Evolutionary conservation across 73 alveolate species (phyloP).

Genomic region (Paramecium pentaurelia): DNA sequence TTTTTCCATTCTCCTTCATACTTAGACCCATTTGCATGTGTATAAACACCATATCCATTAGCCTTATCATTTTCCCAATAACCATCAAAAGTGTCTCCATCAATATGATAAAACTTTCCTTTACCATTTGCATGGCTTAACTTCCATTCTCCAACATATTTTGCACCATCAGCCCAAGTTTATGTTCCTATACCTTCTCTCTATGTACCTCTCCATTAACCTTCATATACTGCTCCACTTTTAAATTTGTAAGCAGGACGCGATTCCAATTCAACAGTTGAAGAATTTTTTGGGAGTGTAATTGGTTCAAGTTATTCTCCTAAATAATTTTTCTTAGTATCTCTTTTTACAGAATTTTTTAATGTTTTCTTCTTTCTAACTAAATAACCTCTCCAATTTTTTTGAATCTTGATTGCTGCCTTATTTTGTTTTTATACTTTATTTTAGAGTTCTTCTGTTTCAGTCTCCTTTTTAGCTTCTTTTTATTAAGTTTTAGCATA

Average conservation of each 20-base stretch:
- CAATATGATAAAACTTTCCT: slow-evolving; percentile 66
- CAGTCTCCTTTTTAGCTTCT: slow-evolving; percentile 4
- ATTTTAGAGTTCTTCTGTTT: neutral
- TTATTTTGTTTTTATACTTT: neutral
- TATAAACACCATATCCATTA: slow-evolving; percentile 68
- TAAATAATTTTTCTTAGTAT: neutral
- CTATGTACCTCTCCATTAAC: slow-evolving; percentile 69
- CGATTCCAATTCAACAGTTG: slow-evolving; percentile 61
- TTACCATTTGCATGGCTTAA: slow-evolving; percentile 65
- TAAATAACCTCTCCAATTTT: neutral
- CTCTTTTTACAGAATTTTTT: neutral
- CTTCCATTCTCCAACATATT: slow-evolving; percentile 68
- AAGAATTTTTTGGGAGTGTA: neutral
- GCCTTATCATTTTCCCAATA: slow-evolving; percentile 71
- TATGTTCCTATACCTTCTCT: slow-evolving; percentile 72
- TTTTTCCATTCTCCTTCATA: slow-evolving; percentile 72
- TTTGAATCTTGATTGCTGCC: neutral
- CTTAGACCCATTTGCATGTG: slow-evolving; percentile 65
- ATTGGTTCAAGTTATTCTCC: neutral
- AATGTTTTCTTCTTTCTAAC: neutral
- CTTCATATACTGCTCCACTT: slow-evolving; percentile 72
- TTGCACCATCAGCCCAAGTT: slow-evolving; percentile 60
- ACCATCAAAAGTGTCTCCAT: slow-evolving; percentile 72
- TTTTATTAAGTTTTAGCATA: neutral
- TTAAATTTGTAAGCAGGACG: slow-evolving; percentile 66